phyloP scores from a whole-genome alignment of 1,284 basidiomycete genomes.

The Cystobasidium sp. region DNA sequence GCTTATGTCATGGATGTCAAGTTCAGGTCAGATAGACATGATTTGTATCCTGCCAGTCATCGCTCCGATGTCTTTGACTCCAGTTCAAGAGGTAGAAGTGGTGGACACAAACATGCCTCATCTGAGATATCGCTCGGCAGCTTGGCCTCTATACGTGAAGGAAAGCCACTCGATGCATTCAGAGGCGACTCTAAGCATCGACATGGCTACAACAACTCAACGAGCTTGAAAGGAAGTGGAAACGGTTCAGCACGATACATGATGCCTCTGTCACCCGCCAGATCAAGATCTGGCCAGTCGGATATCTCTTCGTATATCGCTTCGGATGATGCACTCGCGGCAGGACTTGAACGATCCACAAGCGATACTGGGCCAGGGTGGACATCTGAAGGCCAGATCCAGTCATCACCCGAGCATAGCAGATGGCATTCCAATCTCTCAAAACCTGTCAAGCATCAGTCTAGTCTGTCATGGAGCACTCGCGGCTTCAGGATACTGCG shows the following conservation, averaged over 20 bases:
- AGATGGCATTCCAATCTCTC: slow-evolving; percentile 3
- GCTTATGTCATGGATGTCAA: slow-evolving; percentile 9
- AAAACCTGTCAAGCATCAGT: slow-evolving; percentile 4
- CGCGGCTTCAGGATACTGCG: slow-evolving; percentile 1
- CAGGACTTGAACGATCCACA: neutral
- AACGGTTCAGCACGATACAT: neutral
- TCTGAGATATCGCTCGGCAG: slow-evolving; percentile 33
- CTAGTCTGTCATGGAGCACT: slow-evolving; percentile 9
- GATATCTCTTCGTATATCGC: slow-evolving; percentile 5
- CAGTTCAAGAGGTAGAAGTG: slow-evolving; percentile 2
- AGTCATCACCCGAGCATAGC: slow-evolving; percentile 15
- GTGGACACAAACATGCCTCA: slow-evolving; percentile 22
- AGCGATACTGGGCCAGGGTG: neutral
- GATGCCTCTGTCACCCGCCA: neutral
- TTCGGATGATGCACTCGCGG: slow-evolving; percentile 8
- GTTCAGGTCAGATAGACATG: neutral
- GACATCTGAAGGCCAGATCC: slow-evolving; percentile 1
- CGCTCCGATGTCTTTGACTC: neutral
- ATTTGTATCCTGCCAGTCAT: neutral
- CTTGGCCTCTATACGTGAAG: slow-evolving; percentile 27
- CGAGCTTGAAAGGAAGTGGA: neutral
- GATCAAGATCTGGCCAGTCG: slow-evolving; percentile 20
- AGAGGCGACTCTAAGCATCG: neutral
- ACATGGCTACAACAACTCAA: neutral
- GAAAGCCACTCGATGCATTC: slow-evolving; percentile 10